A percentile compares a stretch with the other conserved stretches of the same genome.
Conservation (phyloP, 225 moss, liverwort and hornwort species). For the Marchantia polymorpha region DNA sequence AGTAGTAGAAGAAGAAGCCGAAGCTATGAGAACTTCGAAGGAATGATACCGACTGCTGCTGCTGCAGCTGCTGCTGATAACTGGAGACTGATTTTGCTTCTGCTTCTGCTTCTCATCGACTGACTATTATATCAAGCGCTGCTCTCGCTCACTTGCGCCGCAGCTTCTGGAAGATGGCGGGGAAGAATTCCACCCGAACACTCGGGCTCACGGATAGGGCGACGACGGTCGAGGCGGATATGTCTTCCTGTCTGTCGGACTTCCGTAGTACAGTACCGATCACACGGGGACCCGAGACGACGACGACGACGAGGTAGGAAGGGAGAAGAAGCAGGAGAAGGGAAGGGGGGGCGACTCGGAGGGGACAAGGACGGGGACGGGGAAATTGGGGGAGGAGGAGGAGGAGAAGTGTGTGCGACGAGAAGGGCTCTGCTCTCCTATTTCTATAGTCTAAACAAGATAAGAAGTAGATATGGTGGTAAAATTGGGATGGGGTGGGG, state of each 20-base stretch:
- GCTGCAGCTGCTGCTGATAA: not conserved
- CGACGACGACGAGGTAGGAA: too few relatives aligned
- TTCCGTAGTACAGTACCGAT: not conserved
- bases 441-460: not conserved
- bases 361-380: not conserved
- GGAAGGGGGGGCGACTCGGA: too few relatives aligned
- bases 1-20: too few relatives aligned
- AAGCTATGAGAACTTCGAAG: not conserved
- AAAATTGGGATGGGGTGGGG: slow-evolving; percentile 7
- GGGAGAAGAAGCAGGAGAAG: too few relatives aligned
- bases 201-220: too few relatives aligned
- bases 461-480: slow-evolving; percentile 10
- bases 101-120: too few relatives aligned
- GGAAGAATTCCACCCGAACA: not conserved
- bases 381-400: not conserved
- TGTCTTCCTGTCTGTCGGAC: not conserved
- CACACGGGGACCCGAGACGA: not conserved
- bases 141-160: too few relatives aligned
- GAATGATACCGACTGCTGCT: not conserved
- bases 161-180: too few relatives aligned
- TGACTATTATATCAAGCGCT: too few relatives aligned
- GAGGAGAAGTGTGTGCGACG: not conserved
- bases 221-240: not conserved
- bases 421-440: slow-evolving; percentile 15
- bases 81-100: not conserved